Percentiles rank a stretch among this genome's conserved stretches.
Conservation (phyloP, 2,329 filamentous ascomycete species). For the Verticillium nonalfalfae region DNA sequence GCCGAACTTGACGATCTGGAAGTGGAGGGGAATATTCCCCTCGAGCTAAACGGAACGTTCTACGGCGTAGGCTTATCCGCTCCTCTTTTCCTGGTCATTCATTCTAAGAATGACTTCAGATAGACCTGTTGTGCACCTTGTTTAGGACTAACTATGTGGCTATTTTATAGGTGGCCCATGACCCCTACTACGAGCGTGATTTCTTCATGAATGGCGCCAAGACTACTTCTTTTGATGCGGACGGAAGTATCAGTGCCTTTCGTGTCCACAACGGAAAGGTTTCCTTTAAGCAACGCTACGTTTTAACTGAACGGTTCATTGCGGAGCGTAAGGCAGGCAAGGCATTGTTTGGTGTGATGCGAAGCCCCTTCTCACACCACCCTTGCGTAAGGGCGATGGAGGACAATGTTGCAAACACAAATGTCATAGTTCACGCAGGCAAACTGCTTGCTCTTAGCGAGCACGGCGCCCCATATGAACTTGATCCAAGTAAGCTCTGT, state of each 20-base stretch:
- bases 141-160: no score
- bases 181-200: not conserved
- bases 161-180: not conserved
- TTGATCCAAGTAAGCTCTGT: slow-evolving; percentile 14
- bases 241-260: slow-evolving; percentile 31
- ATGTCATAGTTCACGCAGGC: no score
- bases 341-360: slow-evolving; percentile 19
- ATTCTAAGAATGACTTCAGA: no score
- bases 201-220: slow-evolving; percentile 16
- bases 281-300: slow-evolving; percentile 26
- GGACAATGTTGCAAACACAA: slow-evolving; percentile 8
- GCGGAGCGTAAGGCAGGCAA: slow-evolving; percentile 20
- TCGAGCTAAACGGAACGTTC: slow-evolving; percentile 16
- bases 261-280: slow-evolving; percentile 23
- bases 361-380: slow-evolving; percentile 26
- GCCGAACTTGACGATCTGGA: slow-evolving; percentile 9
- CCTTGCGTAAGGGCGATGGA: slow-evolving; percentile 27
- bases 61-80: slow-evolving; percentile 5
- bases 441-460: no score
- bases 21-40: slow-evolving; percentile 14
- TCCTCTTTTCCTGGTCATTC: not conserved
- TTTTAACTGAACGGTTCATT: slow-evolving; percentile 31
- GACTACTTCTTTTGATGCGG: slow-evolving; percentile 28
- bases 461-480: slow-evolving; percentile 24
- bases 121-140: no score